Evolutionary conservation across 352 stramenopile genomes (phyloP), one percentile per base, ranked within the genome.

Genomic region (Phytopythium boreale): DNA sequence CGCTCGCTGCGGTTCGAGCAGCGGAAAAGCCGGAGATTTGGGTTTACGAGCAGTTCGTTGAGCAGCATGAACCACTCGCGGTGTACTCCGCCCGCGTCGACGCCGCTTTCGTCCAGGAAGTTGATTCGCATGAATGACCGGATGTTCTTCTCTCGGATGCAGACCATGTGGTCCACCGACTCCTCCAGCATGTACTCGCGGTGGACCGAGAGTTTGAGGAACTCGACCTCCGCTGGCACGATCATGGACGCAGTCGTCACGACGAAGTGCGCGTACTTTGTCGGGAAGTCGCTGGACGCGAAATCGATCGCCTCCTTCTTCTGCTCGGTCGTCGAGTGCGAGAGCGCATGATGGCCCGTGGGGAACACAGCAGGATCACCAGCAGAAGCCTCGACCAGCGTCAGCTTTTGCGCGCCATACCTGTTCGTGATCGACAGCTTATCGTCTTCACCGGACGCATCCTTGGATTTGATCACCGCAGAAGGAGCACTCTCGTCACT

Each of bases 51-150:
- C 44, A 80, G 37, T 55, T 91, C 73, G 27, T 83, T 85, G 47
- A 96, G 60, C 37, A 97, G 74, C 71, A 85, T 81, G 70, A 96
- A 91, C 91, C 91, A 99, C 83, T 99, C 98, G 24, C 91, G 82
- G 36, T 96, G 84, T 14, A 97, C 66, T 17, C 87, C 90, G 3
- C 90, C 90, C 26, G 89, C 90, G 72, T 97, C 90, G 31, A 96
- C 75, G 22, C 84, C 90, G 17, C 67, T 84, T 58, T 97, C 90
- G 56, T 92, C 85, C 29, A 94, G 57, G 55, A 97, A 97, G 44
- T 93, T 88, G 61, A 96, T 90, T n/a, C 88, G 79, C 72, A 94
- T 88, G 29, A 85, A 83, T 1, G 85, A 88, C 6, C 77, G 84
- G 27, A 91, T 69, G 52, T 85, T 76, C 51, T 77, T 78, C 7